Evolutionary conservation across 1,284 basidiomycete genomes (phyloP).

Genomic region (Hortiboletus rubellus): DNA sequence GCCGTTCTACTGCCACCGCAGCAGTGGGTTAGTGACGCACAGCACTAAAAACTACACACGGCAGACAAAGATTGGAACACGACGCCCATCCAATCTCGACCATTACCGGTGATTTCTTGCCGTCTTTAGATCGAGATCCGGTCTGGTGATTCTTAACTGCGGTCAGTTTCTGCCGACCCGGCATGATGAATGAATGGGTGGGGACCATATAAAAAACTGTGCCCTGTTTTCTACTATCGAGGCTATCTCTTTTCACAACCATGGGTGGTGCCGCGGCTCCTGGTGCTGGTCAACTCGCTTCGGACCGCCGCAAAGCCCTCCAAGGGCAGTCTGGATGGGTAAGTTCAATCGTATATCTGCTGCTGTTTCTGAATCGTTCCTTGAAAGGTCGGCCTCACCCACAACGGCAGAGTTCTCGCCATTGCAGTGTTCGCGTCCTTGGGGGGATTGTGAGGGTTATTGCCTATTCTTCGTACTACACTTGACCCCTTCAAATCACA

Average conservation of each 20-base stretch:
- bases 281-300: slow-evolving; percentile 37
- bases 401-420: slow-evolving; percentile 49
- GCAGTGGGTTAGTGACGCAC: no score
- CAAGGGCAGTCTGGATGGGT: slow-evolving; percentile 70
- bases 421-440: slow-evolving; percentile 35
- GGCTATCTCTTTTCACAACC: neutral
- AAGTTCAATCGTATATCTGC: slow-evolving; percentile 21
- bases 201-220: neutral
- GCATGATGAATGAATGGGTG: no score
- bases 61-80: no score
- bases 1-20: no score
- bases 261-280: slow-evolving; percentile 47
- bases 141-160: neutral
- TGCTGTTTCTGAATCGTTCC: slow-evolving; percentile 1
- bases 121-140: neutral
- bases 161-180: neutral
- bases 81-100: neutral
- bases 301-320: slow-evolving; percentile 52
- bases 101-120: neutral
- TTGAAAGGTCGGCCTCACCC: slow-evolving; percentile 42
- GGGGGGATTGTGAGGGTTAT: no score
- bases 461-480: no score
- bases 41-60: no score
- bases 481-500: no score
- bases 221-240: no score